Base-by-base conservation (phyloP, 371 early-diverging fungal genomes). In the Mucor piriformis region DNA sequence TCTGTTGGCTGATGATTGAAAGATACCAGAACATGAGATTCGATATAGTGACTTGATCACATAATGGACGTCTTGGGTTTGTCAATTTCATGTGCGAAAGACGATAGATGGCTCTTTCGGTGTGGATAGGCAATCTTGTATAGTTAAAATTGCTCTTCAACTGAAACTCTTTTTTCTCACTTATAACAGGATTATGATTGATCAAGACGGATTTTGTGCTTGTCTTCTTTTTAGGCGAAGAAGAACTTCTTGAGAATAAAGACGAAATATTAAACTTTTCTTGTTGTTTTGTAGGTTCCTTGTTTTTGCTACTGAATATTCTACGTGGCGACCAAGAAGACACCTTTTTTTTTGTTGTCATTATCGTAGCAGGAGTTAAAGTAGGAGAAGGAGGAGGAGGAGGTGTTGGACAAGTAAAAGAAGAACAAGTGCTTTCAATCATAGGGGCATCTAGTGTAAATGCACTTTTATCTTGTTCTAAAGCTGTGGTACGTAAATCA, bases 21-120 rank as follows among this genome's bases (percentile, higher is more conserved):
- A 92, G 70, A 64, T 90, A 91, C 82, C 87, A 90, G 70, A 88
- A 81, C 88, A 92, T 88, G 57, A 91, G 74, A 51, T 92, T 92
- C 15, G 86, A 83, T 32, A 92, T 81, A 56, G 87, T 65, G 20
- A 92, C 92, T 71, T 92, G 91, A 52, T 92, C 85, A 40, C 71
- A 57, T 25, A 92, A 69, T 2, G 91, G 83, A 5, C 90, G 83
- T 21, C 84, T 72, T 15, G 79, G 78, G 51, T 87, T 84, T 2
- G 91, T 83, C 37, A 92, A 72, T 63, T 92, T 92, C 49, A 78
- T 73, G 42, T 89, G 88, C 0, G 89, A 88, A 15, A 88, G 66
- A 27, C 85, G 83, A 72, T 90, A 91, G 0, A 92, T 79, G 11
- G 81, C 76, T 44, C 85, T 78, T 66, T 90, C 92, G 44, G 85